A percentile compares a stretch with the other conserved stretches of the same genome.
phyloP scores from a whole-genome alignment of 2,329 filamentous ascomycete genomes.

The Colletotrichum coccodes region DNA sequence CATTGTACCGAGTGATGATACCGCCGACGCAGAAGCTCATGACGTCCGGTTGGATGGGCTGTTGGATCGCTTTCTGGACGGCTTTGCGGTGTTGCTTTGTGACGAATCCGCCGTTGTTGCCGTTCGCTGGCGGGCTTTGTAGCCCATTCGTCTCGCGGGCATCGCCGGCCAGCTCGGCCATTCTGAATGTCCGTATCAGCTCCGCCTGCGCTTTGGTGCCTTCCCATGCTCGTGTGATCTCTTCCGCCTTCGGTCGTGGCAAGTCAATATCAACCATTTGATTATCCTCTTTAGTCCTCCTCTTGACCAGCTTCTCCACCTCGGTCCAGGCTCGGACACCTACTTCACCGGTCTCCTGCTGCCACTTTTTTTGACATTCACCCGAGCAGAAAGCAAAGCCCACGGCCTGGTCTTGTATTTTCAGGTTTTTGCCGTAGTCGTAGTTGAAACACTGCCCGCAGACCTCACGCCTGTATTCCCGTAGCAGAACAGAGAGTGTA shows the following conservation, averaged over 20 bases:
- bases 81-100: slow-evolving; percentile 25
- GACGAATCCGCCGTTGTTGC: not conserved
- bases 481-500: slow-evolving; percentile 16
- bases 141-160: not conserved
- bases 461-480: slow-evolving; percentile 29
- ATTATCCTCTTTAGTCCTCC: slow-evolving; percentile 8
- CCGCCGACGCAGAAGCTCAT: slow-evolving; percentile 25
- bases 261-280: slow-evolving; percentile 12
- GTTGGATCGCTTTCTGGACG: slow-evolving; percentile 17
- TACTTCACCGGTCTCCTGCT: slow-evolving; percentile 11
- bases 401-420: slow-evolving; percentile 12
- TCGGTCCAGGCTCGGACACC: slow-evolving; percentile 25
- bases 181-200: slow-evolving; percentile 10
- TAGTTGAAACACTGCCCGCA: slow-evolving; percentile 26
- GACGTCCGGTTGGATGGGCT: slow-evolving; percentile 13
- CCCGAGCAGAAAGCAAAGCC: slow-evolving; percentile 26
- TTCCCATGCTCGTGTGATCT: slow-evolving; percentile 15
- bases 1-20: slow-evolving; percentile 10
- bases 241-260: not conserved
- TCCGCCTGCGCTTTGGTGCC: slow-evolving; percentile 11
- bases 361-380: slow-evolving; percentile 5
- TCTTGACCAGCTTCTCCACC: slow-evolving; percentile 23
- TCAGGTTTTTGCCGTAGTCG: slow-evolving; percentile 21
- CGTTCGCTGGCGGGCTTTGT: not conserved
- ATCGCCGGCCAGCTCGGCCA: not conserved